Conservation (phyloP, 352 stramenopile genomes). For the Pythium biforme region DNA sequence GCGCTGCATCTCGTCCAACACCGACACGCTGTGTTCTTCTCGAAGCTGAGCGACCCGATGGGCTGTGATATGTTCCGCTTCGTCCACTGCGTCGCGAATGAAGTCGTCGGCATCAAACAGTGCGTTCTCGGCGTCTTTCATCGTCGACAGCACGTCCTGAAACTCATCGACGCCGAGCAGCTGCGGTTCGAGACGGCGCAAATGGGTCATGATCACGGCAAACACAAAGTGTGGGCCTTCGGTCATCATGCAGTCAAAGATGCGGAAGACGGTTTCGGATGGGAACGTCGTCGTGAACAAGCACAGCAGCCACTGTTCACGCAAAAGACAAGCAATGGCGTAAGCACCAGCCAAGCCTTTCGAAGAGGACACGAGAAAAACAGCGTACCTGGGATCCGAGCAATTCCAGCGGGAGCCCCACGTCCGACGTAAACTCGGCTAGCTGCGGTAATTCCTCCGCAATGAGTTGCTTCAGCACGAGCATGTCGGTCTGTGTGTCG, state of each 20-base stretch:
- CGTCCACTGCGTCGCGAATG: constrained; percentile 42
- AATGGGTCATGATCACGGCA: constrained; percentile 75
- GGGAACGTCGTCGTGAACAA: constrained; percentile 91
- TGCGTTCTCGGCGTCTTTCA: constrained; percentile 67
- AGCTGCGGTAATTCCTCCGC: constrained; percentile 73
- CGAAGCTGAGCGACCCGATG: constrained; percentile 43
- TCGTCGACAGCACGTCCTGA: constrained; percentile 64
- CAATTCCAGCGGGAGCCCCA: constrained; percentile 84
- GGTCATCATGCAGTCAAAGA: constrained; percentile 88
- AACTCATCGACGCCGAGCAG: constrained; percentile 61
- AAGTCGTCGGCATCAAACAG: constrained; percentile 67
- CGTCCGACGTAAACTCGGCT: constrained; percentile 67
- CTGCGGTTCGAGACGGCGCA: constrained; percentile 54
- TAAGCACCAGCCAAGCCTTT: no score
- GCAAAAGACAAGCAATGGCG: neutral
- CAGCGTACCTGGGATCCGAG: constrained; percentile 74
- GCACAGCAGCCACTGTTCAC: constrained; percentile 82
- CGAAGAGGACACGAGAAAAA: no score
- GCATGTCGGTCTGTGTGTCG: constrained; percentile 89
- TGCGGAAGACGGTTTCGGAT: constrained; percentile 81
- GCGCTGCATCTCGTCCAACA: constrained; percentile 70
- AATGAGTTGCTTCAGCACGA: constrained; percentile 87
- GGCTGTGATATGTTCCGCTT: constrained; percentile 42
- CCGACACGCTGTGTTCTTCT: constrained; percentile 51
- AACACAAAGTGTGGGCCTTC: constrained; percentile 85